Conservation (phyloP, 441 rosid genomes). For the Syzygium malaccense region DNA sequence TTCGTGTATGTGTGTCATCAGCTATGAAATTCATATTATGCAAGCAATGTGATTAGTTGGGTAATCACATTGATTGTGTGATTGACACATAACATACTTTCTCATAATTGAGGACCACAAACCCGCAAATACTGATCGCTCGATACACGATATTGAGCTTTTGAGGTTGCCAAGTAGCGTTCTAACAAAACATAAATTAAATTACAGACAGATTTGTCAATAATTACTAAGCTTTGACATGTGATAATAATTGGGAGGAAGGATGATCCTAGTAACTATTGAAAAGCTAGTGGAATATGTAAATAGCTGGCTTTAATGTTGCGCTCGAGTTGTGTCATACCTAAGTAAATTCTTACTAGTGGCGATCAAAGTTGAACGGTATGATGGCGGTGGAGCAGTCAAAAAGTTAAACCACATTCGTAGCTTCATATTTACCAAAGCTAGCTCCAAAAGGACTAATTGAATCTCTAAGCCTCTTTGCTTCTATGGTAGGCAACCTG, state of each 20-base stretch:
- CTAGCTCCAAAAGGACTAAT: accelerated
- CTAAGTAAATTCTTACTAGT: accelerated
- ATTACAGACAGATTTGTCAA: accelerated
- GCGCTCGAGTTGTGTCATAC: no score
- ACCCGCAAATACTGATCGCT: no score
- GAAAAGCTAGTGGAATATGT: no score
- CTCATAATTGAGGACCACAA: not conserved
- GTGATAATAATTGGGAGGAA: accelerated
- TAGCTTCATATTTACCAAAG: not conserved
- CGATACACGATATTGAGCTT: not conserved
- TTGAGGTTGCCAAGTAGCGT: not conserved
- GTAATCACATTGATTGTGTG: no score
- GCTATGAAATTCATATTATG: no score
- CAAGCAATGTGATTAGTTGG: no score
- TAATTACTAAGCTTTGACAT: not conserved
- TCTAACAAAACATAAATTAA: not conserved
- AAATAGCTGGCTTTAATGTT: no score
- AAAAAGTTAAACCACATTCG: not conserved
- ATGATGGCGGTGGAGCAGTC: not conserved
- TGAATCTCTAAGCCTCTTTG: not conserved
- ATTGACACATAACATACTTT: not conserved
- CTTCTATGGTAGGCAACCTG: not conserved
- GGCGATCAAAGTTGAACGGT: not conserved
- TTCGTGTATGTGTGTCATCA: no score
- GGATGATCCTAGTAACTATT: not conserved